Conservation (phyloP, 2,329 filamentous ascomycete species). For the Penicillium sp. region DNA sequence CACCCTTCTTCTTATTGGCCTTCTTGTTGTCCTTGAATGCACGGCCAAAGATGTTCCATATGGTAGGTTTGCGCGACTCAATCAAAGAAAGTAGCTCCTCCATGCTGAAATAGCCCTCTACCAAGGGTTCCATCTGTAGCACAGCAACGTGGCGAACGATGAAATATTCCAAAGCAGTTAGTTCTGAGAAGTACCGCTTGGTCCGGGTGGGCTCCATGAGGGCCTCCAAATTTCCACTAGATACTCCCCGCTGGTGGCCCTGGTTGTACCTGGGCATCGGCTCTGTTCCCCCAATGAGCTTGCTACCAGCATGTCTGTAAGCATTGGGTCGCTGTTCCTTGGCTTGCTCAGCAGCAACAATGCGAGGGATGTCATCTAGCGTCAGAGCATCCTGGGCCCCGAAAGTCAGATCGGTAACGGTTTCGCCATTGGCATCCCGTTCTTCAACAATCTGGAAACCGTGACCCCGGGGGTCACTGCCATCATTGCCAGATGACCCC, state of each 20-base stretch:
- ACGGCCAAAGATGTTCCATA: constrained; percentile 98
- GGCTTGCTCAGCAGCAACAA: constrained; percentile 92
- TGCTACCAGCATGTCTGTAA: constrained; percentile 70
- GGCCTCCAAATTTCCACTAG: constrained; percentile 51
- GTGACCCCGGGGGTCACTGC: constrained; percentile 51
- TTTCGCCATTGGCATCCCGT: constrained; percentile 64
- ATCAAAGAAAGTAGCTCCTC: constrained; percentile 91
- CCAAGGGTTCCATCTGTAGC: constrained; percentile 86
- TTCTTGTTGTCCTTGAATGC: constrained; percentile 77
- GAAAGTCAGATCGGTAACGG: constrained; percentile 76
- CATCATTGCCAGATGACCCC: constrained; percentile 66
- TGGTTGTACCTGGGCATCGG: constrained; percentile 65
- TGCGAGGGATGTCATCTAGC: constrained; percentile 91
- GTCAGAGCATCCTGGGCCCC: constrained; percentile 88
- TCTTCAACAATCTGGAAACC: constrained; percentile 80
- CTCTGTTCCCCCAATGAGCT: constrained; percentile 58
- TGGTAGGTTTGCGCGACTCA: constrained; percentile 86
- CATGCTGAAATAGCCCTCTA: constrained; percentile 86
- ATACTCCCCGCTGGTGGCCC: constrained; percentile 66
- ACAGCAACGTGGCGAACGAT: constrained; percentile 95
- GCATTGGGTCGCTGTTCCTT: constrained; percentile 82
- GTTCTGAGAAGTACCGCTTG: constrained; percentile 91
- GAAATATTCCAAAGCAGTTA: constrained; percentile 94
- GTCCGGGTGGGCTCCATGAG: constrained; percentile 54
- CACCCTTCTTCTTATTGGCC: constrained; percentile 81